phyloP scores from a whole-genome alignment of 2,329 filamentous ascomycete genomes.

The Acephala macrosclerotiorum region DNA sequence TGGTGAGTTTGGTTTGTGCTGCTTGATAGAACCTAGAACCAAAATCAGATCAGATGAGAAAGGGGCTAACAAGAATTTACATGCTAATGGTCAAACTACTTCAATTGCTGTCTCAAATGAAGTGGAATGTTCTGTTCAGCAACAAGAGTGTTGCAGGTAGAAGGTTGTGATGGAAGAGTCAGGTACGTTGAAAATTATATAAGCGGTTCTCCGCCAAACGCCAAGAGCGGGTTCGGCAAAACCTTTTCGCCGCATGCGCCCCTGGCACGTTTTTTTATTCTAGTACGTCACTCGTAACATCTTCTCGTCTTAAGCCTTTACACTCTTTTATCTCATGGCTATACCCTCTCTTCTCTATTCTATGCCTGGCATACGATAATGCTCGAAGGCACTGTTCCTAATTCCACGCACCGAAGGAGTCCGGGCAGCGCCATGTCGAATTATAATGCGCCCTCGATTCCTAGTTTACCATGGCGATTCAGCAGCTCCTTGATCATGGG shows the following conservation, averaged over 20 bases:
- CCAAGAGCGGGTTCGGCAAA: constrained; percentile 15
- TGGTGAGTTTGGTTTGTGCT: background rate
- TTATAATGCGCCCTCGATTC: constrained; percentile 28
- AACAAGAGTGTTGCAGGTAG: background rate
- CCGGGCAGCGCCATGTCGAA: constrained; percentile 27
- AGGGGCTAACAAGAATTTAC: background rate
- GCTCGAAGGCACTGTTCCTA: constrained; percentile 16
- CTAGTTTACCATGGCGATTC: constrained; percentile 69
- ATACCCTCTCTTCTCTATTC: constrained; percentile 19
- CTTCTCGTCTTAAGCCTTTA: constrained; percentile 19
- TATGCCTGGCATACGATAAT: constrained; percentile 28
- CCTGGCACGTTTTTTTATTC: background rate
- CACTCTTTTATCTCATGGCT: constrained; percentile 28
- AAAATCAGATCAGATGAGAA: background rate
- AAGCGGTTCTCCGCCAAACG: background rate
- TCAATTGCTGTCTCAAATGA: background rate
- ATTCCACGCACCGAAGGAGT: too few species aligned
- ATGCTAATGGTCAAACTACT: background rate
- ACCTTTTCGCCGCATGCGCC: constrained; percentile 7
- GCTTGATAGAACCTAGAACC: background rate
- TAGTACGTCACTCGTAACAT: constrained; percentile 18
- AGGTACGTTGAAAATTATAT: constrained; percentile 13
- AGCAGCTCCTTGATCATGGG: constrained; percentile 80
- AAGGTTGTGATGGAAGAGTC: background rate
- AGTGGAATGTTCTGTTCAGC: background rate